These are phyloP conservation scores for Protomyces gravidus DNA, from an alignment of 1,139 yeast species.

Conservation along the genomic window DNA sequence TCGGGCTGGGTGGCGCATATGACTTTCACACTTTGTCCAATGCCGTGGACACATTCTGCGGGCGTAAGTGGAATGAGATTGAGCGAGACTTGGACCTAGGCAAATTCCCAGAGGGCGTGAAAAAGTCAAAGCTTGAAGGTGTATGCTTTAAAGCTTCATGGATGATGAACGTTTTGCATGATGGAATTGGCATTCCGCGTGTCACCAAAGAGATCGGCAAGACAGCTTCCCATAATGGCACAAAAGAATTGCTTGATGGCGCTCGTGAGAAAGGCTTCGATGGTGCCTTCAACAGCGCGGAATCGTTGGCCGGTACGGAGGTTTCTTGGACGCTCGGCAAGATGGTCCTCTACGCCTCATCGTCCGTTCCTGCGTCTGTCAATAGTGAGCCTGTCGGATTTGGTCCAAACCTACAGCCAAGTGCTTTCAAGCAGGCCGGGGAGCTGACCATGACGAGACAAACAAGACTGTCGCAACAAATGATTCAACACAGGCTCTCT, in stretches of 20 bases:
- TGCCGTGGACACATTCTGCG: slow-evolving; percentile 50
- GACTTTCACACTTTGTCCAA: slow-evolving; percentile 45
- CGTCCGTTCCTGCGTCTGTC: slow-evolving; percentile 37
- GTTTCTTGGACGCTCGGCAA: slow-evolving; percentile 84
- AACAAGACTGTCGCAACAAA: neutral
- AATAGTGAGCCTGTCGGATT: slow-evolving; percentile 47
- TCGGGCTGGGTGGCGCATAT: slow-evolving; percentile 43
- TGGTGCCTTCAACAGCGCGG: slow-evolving; percentile 58
- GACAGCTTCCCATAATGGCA: slow-evolving; percentile 25
- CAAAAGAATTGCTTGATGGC: slow-evolving; percentile 39
- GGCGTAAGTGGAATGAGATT: slow-evolving; percentile 47
- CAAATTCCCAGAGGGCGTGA: slow-evolving; percentile 40
- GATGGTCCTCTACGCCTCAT: slow-evolving; percentile 58
- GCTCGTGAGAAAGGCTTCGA: slow-evolving; percentile 30
- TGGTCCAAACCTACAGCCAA: slow-evolving; percentile 43
- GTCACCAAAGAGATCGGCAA: slow-evolving; percentile 21
- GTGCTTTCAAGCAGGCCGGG: slow-evolving; percentile 17
- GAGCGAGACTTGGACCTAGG: slow-evolving; percentile 40
- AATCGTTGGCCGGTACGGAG: slow-evolving; percentile 58
- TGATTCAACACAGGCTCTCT: neutral
- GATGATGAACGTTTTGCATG: slow-evolving; percentile 64
- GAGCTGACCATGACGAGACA: neutral
- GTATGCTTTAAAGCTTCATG: slow-evolving; percentile 69
- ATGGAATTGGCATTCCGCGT: slow-evolving; percentile 66
- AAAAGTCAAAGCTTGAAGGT: slow-evolving; percentile 47